A percentile compares a stretch with the other conserved stretches of the same genome.
Evolutionary conservation across 768 basidiomycete genomes (phyloP).

Genomic region (Rhizopogon vesiculosus): DNA sequence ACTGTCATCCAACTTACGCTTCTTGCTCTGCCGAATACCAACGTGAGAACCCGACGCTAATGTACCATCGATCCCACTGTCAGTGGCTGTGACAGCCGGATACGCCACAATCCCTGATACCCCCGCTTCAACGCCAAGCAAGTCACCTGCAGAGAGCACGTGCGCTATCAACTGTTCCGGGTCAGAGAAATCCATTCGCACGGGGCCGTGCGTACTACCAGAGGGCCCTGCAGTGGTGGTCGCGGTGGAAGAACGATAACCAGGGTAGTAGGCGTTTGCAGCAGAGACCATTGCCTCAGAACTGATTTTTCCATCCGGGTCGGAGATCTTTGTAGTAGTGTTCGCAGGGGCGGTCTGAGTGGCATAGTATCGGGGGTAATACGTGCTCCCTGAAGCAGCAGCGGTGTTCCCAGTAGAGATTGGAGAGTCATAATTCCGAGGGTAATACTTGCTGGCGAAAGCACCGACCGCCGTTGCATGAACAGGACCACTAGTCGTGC

Average conservation of each 20-base stretch:
- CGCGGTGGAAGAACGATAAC: neutral
- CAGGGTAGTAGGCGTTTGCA: neutral
- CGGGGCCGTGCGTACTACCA: too few species aligned
- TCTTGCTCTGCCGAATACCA: slow-evolving; percentile 10
- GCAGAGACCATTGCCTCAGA: neutral
- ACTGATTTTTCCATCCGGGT: neutral
- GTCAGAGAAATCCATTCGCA: neutral
- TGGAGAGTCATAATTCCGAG: too few species aligned
- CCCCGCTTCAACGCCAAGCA: neutral
- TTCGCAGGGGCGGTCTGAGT: neutral
- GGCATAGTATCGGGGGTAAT: neutral
- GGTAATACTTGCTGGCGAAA: neutral
- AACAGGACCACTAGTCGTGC: neutral
- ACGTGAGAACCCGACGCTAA: neutral
- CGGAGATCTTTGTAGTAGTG: neutral
- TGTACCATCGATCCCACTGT: neutral
- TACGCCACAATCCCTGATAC: neutral
- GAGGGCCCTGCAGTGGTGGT: neutral
- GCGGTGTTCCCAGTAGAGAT: too few species aligned
- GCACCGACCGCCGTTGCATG: neutral
- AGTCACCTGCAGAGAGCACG: neutral
- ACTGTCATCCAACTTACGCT: slow-evolving; percentile 16
- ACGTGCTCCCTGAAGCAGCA: neutral
- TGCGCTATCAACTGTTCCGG: too few species aligned
- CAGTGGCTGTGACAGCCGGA: neutral